Evolutionary conservation across 192 early-diverging fungal species (phyloP).

Genomic region (Coemansia sp.): DNA sequence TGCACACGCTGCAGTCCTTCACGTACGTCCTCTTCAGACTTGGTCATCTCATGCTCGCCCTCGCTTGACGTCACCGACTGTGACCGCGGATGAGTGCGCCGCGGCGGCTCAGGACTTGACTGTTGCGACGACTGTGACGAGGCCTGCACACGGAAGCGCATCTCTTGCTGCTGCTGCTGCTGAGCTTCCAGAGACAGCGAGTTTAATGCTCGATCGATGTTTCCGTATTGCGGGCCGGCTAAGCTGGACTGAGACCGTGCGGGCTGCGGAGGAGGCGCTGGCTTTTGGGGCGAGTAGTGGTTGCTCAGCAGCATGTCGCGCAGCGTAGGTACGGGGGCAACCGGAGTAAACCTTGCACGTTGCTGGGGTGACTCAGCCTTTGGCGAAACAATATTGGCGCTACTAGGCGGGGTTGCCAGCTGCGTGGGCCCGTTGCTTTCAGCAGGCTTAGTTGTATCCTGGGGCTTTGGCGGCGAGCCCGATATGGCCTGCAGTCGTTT

Average conservation of each 20-base stretch:
- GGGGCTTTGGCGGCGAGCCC: constrained; percentile 8
- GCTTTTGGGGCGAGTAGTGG: constrained; percentile 22
- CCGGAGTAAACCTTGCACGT: constrained; percentile 8
- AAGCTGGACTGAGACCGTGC: constrained; percentile 11
- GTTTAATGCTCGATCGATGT: constrained; percentile 14
- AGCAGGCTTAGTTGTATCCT: background rate
- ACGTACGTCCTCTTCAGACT: constrained; percentile 40
- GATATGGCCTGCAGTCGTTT: constrained; percentile 37
- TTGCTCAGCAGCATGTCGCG: constrained; percentile 43
- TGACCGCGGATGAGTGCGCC: constrained; percentile 11
- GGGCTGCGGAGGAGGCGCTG: constrained; percentile 7
- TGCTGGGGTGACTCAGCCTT: constrained; percentile 12
- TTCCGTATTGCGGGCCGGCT: constrained; percentile 7
- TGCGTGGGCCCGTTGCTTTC: constrained; percentile 3
- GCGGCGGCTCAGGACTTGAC: constrained; percentile 26
- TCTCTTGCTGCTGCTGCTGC: constrained; percentile 12
- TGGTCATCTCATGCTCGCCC: constrained; percentile 24
- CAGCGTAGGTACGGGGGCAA: constrained; percentile 35
- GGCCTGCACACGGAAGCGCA: background rate
- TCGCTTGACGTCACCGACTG: constrained; percentile 21
- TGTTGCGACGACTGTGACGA: constrained; percentile 21
- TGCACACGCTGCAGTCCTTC: constrained; percentile 38
- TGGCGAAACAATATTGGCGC: constrained; percentile 7
- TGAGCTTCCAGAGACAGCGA: constrained; percentile 28
- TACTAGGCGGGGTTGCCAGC: constrained; percentile 21